Base-by-base conservation (phyloP, 2,329 filamentous ascomycete species). In the Peltaster fructicola region DNA sequence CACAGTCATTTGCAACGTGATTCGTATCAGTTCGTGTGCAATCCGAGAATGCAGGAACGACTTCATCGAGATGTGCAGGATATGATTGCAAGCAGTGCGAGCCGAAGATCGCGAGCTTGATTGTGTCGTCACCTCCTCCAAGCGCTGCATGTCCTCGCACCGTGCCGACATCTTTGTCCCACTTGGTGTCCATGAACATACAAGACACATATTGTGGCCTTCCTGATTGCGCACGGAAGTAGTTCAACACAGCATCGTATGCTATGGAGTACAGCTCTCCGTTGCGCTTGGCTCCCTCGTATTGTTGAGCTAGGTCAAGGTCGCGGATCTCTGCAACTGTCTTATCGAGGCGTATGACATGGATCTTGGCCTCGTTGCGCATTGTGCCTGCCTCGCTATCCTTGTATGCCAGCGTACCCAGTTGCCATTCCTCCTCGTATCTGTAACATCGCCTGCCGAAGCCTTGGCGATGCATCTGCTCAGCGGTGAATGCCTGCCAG, bases 401-500 rank as follows among this genome's bases (percentile, higher is more conserved):
- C 18, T 75, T 71, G 37, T 67, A 65, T 31, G 78, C 85, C 30
- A 80, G 62, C 2, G 79, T 78, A 6, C 84, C 84, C 3, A 71
- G 69, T 32, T 78, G 78, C 88, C 88, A 95, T 46, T 92, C 79
- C 50, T 98, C 88, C 40, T 95, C 88, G 34, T 91, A 84, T 20
- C 84, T 67, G 50, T 93, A 95, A 26, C 69, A 73, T 29, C 85
- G 71, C 30, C 85, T 68, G 7, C 84, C 82, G 37, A 95, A 69
- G 32, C 75, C 78, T 47, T 92, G 78, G 34, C 81, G 73, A 48
- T 70, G 76, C 85, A 95, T 95, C 48, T 95, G 84, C 49, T 98
- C 88, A 5, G 80, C 81, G 0, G 85, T 95, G 43, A 91, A 95
- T 6, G 84, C 81, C 48, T 98, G 88, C 84, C 88, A 95, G 8